Evolutionary conservation across 129 eudicot species (phyloP), one percentile per base, ranked within the genome.

Genomic region (Artemisia tridentata): DNA sequence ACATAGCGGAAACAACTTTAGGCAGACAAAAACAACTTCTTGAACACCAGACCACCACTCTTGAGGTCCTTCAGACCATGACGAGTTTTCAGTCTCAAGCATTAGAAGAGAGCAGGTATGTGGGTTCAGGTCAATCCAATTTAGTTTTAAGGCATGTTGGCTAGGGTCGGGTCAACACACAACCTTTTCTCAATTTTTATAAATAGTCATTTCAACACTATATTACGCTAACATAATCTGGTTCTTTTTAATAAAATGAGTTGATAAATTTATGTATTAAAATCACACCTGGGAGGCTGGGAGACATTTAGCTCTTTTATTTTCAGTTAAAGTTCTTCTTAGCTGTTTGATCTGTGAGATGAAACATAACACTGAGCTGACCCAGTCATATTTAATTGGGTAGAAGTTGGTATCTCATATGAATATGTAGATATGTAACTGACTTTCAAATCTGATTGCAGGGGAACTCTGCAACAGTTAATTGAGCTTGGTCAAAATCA

Each of bases 61-160:
- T 88, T 20, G 86, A 86, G 46, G 86, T 79, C 68, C 87, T 91
- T 46, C 71, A 83, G 14, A 71, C 73, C 2, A 75, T 91, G 15
- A 84, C 90, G 1, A 84, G 83, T 17, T 91, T 86, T 67, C 90
- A 86, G 80, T 84, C 88, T 17, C 83, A 80, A 51, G 92, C 92
- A 60, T 81, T 91, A 18, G 87, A 86, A 79, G 88, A 91, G 63
- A 91, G 96, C 93, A 86, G 95, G 96, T 88, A 72, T 23, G 17
- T 27, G 38, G 18, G 19, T 27, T 60, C 13, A 11, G 45, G 65
- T 12, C 11, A 60, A 27, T 13, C 65, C n/a, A 31, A 31, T 58
- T 29, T 58, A 58, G 25, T 25, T 60, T 11, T 14, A 4, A 60
- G 64, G 20, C 23, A 57, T 21, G 65, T 59, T 14, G 9, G 25